Base-by-base conservation (phyloP, 2,329 filamentous ascomycete genomes). In the Ascochyta pisi region DNA sequence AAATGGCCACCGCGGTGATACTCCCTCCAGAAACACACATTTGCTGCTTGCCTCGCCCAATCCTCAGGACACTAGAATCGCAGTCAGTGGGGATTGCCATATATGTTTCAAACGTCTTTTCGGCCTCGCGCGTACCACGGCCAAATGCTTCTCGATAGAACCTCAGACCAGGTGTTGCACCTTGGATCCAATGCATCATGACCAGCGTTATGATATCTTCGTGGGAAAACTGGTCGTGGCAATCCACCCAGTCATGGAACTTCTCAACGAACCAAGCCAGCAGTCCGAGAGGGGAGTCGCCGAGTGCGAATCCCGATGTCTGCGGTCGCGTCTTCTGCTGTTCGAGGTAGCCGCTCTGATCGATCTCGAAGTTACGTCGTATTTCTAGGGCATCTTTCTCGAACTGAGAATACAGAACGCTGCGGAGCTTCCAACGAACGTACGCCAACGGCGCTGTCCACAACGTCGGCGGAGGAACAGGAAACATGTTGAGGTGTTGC, bases 251-350 rank as follows among this genome's bases (percentile, higher is more conserved):
- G 65, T 89, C 87, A 64, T 88, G 84, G 31, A 94, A 77, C 70
- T 94, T 94, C 75, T 94, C 91, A 63, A 90, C 89, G 29, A 94
- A 86, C 91, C 91, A 94, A 0, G 89, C 85, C 1, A 94, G 78
- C 3, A 92, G 76, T 0, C 83, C 89, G 0, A 90, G 83, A 0
- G 90, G 91, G 6, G 83, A 87, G 69, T 92, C 89, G 0, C 84
- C 81, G 3, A 93, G 78, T 7, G 26, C 4, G 26, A 27, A 27
- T 0, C 80, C 86, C 0, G 93, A 68, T 0, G 90, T 93, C 47
- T 90, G 86, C 0, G 90, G 90, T 52, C 88, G 87, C 0, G 89
- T 27, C 26, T 6, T 27, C 26, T 92, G 13, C 77, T 76, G 65
- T 91, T 88, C 57, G 83, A 75, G 2, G 79, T 57, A 90, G 90